Evolutionary conservation across 2,329 filamentous ascomycete species (phyloP).

Genomic region (Penicillium capsulatum): DNA sequence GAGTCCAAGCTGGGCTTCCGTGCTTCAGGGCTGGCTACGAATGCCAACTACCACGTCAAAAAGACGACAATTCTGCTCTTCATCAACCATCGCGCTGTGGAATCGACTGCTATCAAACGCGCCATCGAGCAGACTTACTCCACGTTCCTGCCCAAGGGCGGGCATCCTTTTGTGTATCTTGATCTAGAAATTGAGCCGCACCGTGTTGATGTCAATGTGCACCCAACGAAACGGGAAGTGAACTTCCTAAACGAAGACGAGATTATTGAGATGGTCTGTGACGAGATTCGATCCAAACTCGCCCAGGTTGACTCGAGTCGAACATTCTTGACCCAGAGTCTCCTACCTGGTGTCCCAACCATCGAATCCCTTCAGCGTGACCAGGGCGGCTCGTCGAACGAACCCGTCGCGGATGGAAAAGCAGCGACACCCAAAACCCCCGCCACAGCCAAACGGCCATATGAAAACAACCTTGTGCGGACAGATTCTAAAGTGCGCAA

Average conservation of each 20-base stretch:
- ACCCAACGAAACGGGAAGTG: conserved; percentile 94
- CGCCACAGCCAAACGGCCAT: conserved; percentile 51
- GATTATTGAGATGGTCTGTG: conserved; percentile 81
- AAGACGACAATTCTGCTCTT: conserved; percentile 83
- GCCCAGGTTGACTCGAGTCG: conserved; percentile 88
- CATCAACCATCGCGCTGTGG: conserved; percentile 93
- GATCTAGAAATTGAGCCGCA: conserved; percentile 88
- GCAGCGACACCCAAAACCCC: conserved; percentile 37
- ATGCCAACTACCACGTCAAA: conserved; percentile 92
- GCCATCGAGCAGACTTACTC: conserved; percentile 87
- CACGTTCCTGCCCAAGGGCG: conserved; percentile 83
- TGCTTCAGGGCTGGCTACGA: conserved; percentile 75
- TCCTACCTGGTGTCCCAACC: conserved; percentile 63
- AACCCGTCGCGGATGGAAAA: conserved; percentile 35
- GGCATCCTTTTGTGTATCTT: conserved; percentile 90
- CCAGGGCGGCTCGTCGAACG: conserved; percentile 17
- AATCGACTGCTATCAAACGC: conserved; percentile 82
- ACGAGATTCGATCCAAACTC: conserved; percentile 70
- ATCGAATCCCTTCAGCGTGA: conserved; percentile 40
- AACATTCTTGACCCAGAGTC: conserved; percentile 88
- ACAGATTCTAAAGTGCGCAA: conserved; percentile 87
- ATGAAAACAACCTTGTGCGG: conserved; percentile 84
- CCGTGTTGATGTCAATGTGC: conserved; percentile 93
- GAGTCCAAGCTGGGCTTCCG: conserved; percentile 81
- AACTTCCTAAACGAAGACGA: conserved; percentile 98